Base-by-base conservation (phyloP, 1,284 basidiomycete genomes). In the Fomitiporia mediterranea region DNA sequence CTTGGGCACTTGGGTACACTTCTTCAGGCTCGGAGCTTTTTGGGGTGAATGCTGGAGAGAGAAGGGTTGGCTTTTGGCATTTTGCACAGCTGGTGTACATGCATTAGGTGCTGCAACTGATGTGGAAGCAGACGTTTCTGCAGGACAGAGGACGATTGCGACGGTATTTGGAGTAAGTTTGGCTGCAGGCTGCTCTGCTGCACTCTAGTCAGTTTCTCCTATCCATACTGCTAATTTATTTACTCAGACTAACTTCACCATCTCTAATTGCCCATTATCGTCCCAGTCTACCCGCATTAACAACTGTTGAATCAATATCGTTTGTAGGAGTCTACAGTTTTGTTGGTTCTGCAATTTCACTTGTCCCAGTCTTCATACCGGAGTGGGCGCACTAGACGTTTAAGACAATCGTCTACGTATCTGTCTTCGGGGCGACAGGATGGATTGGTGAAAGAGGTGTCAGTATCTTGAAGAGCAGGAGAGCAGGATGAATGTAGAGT, bases 91-190 rank as follows among this genome's bases (percentile, higher is more conserved):
- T 15, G 64, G 64, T 9, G 60, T 65, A 4, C 65, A 66, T 46
- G 61, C 65, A 19, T 53, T 66, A 3, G 65, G 62, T 21, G 63
- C 65, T 5, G 63, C 54, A 6, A 60, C 63, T 5, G 65, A 66
- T 58, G 51, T 62, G 25, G 62, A 66, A 25, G 60, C 58, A n/a
- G 65, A 66, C 37, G 34, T 58, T 13, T 56, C 54, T 15, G 59
- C 64, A 3, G 65, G 64, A 11, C 62, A 64, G 51, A 55, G 56
- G n/a, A 66, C 64, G 5, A 61, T 66, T 34, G 65, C 62, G 8
- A 65, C 64, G 4, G 51, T 56, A 13, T 56, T 63, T 21, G 65
- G 65, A 1, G 46, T 47, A 21, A 39, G 61, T 13, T 42, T 53
- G 15, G 60, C 63, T 30, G 60, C 60, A 1, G 23, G 51, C 27